A percentile compares a stretch with the other conserved stretches of the same genome.
Evolutionary conservation across 306 rosid genomes (phyloP).

Genomic region (Gastrolobium bilobum): DNA sequence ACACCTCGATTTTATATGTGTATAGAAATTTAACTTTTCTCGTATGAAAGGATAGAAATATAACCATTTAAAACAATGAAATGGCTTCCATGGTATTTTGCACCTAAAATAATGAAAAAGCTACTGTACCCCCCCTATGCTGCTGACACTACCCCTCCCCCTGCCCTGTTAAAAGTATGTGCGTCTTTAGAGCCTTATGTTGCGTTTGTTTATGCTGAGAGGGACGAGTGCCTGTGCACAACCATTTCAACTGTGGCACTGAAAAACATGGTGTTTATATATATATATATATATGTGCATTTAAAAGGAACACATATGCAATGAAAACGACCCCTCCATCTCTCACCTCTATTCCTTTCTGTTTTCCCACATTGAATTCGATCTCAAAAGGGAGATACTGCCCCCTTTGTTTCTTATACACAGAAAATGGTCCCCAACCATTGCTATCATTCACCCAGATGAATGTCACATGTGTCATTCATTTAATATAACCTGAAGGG

Average conservation of each 20-base stretch:
- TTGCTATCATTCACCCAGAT: conserved; percentile 47
- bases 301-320: conserved; percentile 66
- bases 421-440: conserved; percentile 52
- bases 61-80: neutral
- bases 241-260: conserved; percentile 89
- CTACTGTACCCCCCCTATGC: conserved; percentile 30
- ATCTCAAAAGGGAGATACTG: conserved; percentile 19
- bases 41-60: neutral
- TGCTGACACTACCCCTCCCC: conserved; percentile 51
- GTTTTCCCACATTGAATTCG: conserved; percentile 26
- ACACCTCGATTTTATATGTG: too few species aligned
- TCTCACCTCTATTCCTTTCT: conserved; percentile 41
- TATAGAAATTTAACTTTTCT: too few species aligned
- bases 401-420: neutral
- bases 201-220: conserved; percentile 68
- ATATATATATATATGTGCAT: conserved; percentile 31
- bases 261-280: conserved; percentile 77
- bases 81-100: conserved; percentile 5
- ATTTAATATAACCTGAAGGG: conserved; percentile 41
- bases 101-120: conserved; percentile 50
- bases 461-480: conserved; percentile 54
- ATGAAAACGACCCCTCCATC: conserved; percentile 74
- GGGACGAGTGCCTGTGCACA: conserved; percentile 69
- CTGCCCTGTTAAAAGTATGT: conserved; percentile 47
- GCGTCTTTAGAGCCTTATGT: conserved; percentile 49